Conservation (phyloP, 1,139 yeast species). For the Pneumocystis jirovecii region DNA sequence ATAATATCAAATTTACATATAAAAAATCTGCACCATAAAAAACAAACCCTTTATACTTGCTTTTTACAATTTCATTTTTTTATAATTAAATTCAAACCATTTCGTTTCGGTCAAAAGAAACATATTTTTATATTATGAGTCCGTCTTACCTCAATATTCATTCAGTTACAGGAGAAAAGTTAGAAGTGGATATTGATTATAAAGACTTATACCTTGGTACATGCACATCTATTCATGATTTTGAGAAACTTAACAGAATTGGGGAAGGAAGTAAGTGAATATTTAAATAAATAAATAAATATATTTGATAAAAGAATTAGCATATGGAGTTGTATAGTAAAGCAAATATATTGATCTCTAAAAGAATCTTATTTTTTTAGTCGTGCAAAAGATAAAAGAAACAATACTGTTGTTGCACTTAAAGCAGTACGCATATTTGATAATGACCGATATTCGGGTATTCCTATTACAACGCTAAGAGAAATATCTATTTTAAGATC, state of each 20-base stretch:
- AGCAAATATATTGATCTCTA: conserved; percentile 21
- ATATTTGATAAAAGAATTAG: background rate
- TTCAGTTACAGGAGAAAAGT: background rate
- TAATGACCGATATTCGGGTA: conserved; percentile 68
- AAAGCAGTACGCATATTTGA: conserved; percentile 42
- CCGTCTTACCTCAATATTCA: background rate
- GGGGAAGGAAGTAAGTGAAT: conserved; percentile 16
- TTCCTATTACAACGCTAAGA: conserved; percentile 70
- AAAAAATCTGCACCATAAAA: background rate
- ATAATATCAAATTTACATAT: background rate
- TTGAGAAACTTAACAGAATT: conserved; percentile 10
- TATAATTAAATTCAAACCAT: background rate
- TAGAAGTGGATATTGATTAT: background rate
- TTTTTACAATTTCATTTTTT: background rate
- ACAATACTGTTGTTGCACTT: conserved; percentile 52
- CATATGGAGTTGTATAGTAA: background rate
- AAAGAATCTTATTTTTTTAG: conserved; percentile 36
- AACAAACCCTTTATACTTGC: background rate
- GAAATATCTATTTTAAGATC: conserved; percentile 64
- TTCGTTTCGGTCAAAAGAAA: background rate
- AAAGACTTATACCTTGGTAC: background rate
- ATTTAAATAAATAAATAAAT: background rate
- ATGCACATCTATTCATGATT: background rate
- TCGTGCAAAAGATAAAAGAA: conserved; percentile 43
- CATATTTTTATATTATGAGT: background rate